These are phyloP conservation scores for Moelleriella libera DNA, from an alignment of 2,329 filamentous ascomycete species.

Conservation along the genomic window DNA sequence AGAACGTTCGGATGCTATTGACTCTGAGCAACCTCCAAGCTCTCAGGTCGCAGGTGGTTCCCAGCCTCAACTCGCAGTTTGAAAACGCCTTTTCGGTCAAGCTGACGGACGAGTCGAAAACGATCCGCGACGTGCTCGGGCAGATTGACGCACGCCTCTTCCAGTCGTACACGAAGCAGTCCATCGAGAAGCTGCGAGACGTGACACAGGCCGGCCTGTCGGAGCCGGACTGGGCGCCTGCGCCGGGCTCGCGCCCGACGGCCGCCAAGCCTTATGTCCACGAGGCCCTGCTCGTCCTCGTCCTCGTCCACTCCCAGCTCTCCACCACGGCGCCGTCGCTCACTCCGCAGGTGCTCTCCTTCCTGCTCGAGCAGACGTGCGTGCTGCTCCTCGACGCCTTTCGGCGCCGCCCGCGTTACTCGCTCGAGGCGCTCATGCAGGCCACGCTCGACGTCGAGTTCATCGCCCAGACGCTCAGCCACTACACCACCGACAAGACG, in stretches of 20 bases:
- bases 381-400: slow-evolving; percentile 73
- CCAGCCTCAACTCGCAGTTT: slow-evolving; percentile 80
- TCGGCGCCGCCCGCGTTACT: slow-evolving; percentile 50
- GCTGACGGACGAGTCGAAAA: slow-evolving; percentile 84
- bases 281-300: slow-evolving; percentile 68
- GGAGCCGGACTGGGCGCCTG: slow-evolving; percentile 56
- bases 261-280: slow-evolving; percentile 84
- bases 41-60: slow-evolving; percentile 69
- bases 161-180: slow-evolving; percentile 76
- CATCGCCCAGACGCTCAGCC: slow-evolving; percentile 79
- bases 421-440: slow-evolving; percentile 78
- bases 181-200: slow-evolving; percentile 50
- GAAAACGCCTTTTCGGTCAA: slow-evolving; percentile 91
- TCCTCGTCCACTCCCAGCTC: slow-evolving; percentile 84
- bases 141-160: slow-evolving; percentile 90
- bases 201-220: slow-evolving; percentile 63
- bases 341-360: slow-evolving; percentile 68
- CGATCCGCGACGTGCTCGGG: slow-evolving; percentile 74
- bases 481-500: slow-evolving; percentile 76
- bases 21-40: slow-evolving; percentile 86
- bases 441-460: slow-evolving; percentile 97
- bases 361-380: slow-evolving; percentile 72
- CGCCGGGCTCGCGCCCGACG: slow-evolving; percentile 41
- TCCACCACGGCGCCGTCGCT: slow-evolving; percentile 65
- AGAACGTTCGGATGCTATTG: slow-evolving; percentile 87